Percentiles rank a stretch among this genome's conserved stretches.
These are phyloP conservation scores for Leccinum fuscescens DNA, from an alignment of 1,284 basidiomycete genomes.

Conservation along the genomic window DNA sequence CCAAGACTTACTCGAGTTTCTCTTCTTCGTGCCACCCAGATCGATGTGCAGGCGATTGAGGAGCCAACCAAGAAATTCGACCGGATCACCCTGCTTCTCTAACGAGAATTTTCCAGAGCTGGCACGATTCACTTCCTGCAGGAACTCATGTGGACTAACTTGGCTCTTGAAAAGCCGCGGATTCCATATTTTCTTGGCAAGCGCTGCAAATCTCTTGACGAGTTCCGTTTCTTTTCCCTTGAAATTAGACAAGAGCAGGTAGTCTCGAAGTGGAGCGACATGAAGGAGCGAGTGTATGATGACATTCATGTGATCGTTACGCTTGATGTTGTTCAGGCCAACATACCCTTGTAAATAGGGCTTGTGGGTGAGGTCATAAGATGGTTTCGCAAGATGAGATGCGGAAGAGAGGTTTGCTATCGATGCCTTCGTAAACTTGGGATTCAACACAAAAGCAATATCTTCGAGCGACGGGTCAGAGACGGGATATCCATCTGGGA, in stretches of 20 bases:
- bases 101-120: conserved; percentile 88
- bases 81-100: conserved; percentile 92
- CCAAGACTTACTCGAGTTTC: conserved; percentile 70
- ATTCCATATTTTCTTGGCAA: conserved; percentile 96
- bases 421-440: conserved; percentile 67
- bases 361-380: conserved; percentile 80
- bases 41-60: conserved; percentile 92
- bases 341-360: conserved; percentile 93
- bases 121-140: conserved; percentile 91
- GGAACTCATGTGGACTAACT: conserved; percentile 96
- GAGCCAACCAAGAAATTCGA: conserved; percentile 96
- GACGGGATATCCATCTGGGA: conserved; percentile 97
- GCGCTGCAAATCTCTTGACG: conserved; percentile 78
- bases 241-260: conserved; percentile 76
- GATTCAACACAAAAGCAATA: conserved; percentile 87
- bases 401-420: conserved; percentile 55
- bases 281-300: conserved; percentile 93
- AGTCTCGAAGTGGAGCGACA: conserved; percentile 86
- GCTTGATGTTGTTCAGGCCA: conserved; percentile 96
- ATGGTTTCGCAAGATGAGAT: conserved; percentile 65
- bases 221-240: conserved; percentile 80
- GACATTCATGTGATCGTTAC: conserved; percentile 97
- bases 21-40: conserved; percentile 85
- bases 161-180: conserved; percentile 94
- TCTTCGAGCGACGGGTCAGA: conserved; percentile 94